Percentiles rank a stretch among this genome's conserved stretches.
phyloP scores from a whole-genome alignment of 768 basidiomycete species.

The Suillus bovinus region DNA sequence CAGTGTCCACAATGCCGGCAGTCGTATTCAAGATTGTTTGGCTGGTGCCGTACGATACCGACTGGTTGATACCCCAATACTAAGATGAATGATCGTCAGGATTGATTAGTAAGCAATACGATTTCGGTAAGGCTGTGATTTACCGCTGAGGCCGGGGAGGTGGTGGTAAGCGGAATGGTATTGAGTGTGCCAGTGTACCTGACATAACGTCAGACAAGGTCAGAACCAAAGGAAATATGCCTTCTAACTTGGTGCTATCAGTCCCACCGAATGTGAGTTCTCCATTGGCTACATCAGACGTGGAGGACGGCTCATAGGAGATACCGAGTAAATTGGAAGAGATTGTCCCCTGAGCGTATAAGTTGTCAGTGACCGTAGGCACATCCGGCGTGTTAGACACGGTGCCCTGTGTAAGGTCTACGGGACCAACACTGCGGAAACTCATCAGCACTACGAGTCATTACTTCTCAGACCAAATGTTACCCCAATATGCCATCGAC shows the following conservation, averaged over 20 bases:
- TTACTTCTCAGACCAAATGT: not conserved
- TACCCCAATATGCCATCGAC: slow-evolving; percentile 53
- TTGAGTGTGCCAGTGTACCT: slow-evolving; percentile 32
- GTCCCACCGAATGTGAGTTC: slow-evolving; percentile 53
- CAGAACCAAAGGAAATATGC: not conserved
- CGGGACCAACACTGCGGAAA: slow-evolving; percentile 44
- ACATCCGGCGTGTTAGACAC: slow-evolving; percentile 35
- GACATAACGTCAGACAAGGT: not conserved
- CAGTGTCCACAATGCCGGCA: slow-evolving; percentile 47
- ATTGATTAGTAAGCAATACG: not conserved
- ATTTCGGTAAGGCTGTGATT: not conserved
- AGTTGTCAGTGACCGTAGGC: slow-evolving; percentile 55
- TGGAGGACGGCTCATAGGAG: slow-evolving; percentile 47
- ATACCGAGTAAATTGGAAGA: slow-evolving; percentile 47
- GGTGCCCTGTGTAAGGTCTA: slow-evolving; percentile 44
- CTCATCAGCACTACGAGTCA: not conserved
- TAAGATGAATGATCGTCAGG: not conserved
- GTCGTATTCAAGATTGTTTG: slow-evolving; percentile 33
- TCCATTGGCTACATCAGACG: slow-evolving; percentile 39
- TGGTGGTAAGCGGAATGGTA: slow-evolving; percentile 40
- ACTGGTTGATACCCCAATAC: slow-evolving; percentile 45
- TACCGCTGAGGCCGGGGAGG: slow-evolving; percentile 38
- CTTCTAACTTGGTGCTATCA: slow-evolving; percentile 41
- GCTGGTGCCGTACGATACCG: slow-evolving; percentile 32
- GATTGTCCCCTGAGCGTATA: slow-evolving; percentile 48